Evolutionary conservation across 257 asterid genomes (phyloP).

Genomic region (Ballota nigra): DNA sequence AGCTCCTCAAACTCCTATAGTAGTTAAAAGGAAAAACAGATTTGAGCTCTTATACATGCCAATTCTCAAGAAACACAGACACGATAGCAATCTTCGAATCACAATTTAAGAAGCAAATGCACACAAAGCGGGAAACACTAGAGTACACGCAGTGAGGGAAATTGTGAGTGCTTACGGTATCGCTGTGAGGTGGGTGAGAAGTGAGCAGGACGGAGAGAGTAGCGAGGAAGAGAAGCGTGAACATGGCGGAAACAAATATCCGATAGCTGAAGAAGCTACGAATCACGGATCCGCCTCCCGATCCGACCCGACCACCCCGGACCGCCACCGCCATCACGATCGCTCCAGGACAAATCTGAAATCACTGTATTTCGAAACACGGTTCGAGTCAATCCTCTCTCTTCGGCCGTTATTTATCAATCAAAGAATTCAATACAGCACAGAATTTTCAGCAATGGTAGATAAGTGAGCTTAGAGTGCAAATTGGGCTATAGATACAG

Average conservation of each 20-base stretch:
- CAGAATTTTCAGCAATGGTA: not conserved
- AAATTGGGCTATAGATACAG: slow-evolving; percentile 3
- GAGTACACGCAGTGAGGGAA: not conserved
- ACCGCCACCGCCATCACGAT: slow-evolving; percentile 82
- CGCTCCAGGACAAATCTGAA: slow-evolving; percentile 23
- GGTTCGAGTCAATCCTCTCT: slow-evolving; percentile 8
- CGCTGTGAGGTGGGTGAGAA: slow-evolving; percentile 58
- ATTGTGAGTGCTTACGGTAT: slow-evolving; percentile 38
- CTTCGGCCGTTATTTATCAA: slow-evolving; percentile 18
- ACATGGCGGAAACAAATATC: slow-evolving; percentile 89
- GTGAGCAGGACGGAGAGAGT: slow-evolving; percentile 85
- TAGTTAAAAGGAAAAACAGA: not conserved
- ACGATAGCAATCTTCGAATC: not conserved
- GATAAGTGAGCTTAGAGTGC: not conserved
- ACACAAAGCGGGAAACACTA: not conserved
- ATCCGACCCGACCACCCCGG: slow-evolving; percentile 75
- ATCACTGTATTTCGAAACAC: not conserved
- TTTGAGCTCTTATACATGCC: not conserved
- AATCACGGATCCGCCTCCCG: slow-evolving; percentile 75
- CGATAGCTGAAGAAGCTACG: slow-evolving; percentile 87
- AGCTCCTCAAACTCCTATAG: not conserved
- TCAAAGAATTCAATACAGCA: slow-evolving; percentile 6
- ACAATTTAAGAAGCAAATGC: not conserved
- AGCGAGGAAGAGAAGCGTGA: slow-evolving; percentile 79
- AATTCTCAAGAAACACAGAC: not conserved